Evolutionary conservation across 116 monocot genomes (phyloP).

Genomic region (Iris pallida): DNA sequence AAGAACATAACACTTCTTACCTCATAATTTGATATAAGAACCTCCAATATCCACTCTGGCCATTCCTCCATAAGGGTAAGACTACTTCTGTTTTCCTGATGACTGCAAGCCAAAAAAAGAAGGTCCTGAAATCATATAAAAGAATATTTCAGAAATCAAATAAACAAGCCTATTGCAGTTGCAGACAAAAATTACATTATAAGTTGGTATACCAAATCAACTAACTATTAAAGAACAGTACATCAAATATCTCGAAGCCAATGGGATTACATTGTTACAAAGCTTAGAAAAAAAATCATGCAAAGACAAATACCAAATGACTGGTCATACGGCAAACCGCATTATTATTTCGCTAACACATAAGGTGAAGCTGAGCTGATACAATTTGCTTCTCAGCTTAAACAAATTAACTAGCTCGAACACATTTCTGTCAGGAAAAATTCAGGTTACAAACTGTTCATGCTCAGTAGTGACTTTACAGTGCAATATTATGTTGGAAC

Average conservation of each 20-base stretch:
- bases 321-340: too few species aligned
- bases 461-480: too few species aligned
- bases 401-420: too few species aligned
- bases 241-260: neutral
- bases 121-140: conserved; percentile 94
- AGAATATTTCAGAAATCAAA: conserved; percentile 32
- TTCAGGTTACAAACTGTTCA: too few species aligned
- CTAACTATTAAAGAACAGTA: neutral
- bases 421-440: too few species aligned
- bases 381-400: too few species aligned
- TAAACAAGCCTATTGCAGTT: neutral
- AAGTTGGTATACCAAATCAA: neutral
- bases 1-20: conserved; percentile 18
- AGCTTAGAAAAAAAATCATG: too few species aligned
- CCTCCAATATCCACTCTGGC: conserved; percentile 98
- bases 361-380: too few species aligned
- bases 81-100: conserved; percentile 80
- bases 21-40: conserved; percentile 92
- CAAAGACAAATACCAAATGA: too few species aligned
- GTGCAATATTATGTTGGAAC: too few species aligned
- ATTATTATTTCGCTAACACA: too few species aligned
- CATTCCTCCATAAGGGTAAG: conserved; percentile 90
- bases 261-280: too few species aligned
- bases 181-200: neutral
- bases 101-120: conserved; percentile 99